Base-by-base conservation (phyloP, 257 asterid genomes). In the Solanum microdontum region DNA sequence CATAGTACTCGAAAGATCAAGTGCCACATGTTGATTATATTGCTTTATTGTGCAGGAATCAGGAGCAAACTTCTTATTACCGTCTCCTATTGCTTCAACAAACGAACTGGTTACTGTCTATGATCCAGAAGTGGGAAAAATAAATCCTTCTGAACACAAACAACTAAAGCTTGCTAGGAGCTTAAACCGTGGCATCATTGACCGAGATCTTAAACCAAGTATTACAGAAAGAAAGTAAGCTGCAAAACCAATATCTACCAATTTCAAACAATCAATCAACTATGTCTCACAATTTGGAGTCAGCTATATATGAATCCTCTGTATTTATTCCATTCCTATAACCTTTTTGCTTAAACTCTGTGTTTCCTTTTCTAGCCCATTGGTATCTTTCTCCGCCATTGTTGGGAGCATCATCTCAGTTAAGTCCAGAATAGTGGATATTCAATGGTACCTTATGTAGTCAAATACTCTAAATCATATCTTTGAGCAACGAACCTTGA, bases 61-160 rank as follows among this genome's bases (percentile, higher is more conserved):
- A 60, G 98, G 99, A 86, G 98, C 99, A 89, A 95, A 97, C 91
- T 94, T 97, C 92, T 90, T 95, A 89, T 91, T 97, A 83, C 98
- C 98, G 28, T 94, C 97, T 87, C 98, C 98, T 80, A 94, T 96
- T 89, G 96, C 98, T 88, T 95, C 98, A 86, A 94, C 97, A 76
- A 96, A 96, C 85, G 99, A 96, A 90, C 93, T 96, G 87, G 99
- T 96, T 86, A 94, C 95, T 9, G 98, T 96, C 66, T 96, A 98
- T 94, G 99, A 96, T 87, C 99, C 98, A 32, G 99, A 97, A 91
- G 94, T 97, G 58, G 99, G 99, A 87, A 97, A 95, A 88, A 92
- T 93, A 33, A 97, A 97, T 93, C 99, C 98, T 86, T 94, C 98
- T n/a, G 99, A 97, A 93, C 99, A 97, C 95, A 97, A 97, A 93